phyloP scores from a whole-genome alignment of 305 asterid genomes.

The Stenogyne calaminthoides region DNA sequence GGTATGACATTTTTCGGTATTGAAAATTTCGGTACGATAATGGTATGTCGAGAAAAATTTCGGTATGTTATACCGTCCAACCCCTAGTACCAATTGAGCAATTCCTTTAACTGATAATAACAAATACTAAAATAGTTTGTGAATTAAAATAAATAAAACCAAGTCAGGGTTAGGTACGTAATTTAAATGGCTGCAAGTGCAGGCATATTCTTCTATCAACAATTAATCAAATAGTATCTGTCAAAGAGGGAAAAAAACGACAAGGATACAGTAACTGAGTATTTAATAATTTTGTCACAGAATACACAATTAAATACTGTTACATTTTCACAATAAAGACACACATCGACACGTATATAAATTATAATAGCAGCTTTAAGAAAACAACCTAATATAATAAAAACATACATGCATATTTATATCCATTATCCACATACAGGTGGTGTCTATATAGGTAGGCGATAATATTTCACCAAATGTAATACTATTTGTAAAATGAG shows the following conservation, averaged over 20 bases:
- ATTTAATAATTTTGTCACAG: not conserved
- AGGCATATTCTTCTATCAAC: not conserved
- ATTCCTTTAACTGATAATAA: too few species aligned
- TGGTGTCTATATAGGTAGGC: not conserved
- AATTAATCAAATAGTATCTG: not conserved
- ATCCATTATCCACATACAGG: not conserved
- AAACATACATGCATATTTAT: not conserved
- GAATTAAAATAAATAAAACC: not conserved
- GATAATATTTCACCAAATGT: not conserved
- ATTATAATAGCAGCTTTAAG: too few species aligned
- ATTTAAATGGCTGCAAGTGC: not conserved
- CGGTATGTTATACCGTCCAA: too few species aligned
- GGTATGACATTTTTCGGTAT: too few species aligned
- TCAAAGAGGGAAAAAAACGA: not conserved
- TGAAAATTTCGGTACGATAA: too few species aligned
- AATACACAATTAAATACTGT: not conserved
- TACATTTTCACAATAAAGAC: not conserved
- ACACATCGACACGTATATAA: not conserved
- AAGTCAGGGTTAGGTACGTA: not conserved
- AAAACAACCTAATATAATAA: not conserved
- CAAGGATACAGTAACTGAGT: not conserved
- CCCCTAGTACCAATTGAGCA: too few species aligned
- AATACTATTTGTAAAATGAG: too few species aligned
- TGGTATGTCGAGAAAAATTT: too few species aligned
- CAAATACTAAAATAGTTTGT: too few species aligned